Evolutionary conservation across 2,329 filamentous ascomycete species (phyloP).

Genomic region (Pseudopyrenochaeta lycopersici): DNA sequence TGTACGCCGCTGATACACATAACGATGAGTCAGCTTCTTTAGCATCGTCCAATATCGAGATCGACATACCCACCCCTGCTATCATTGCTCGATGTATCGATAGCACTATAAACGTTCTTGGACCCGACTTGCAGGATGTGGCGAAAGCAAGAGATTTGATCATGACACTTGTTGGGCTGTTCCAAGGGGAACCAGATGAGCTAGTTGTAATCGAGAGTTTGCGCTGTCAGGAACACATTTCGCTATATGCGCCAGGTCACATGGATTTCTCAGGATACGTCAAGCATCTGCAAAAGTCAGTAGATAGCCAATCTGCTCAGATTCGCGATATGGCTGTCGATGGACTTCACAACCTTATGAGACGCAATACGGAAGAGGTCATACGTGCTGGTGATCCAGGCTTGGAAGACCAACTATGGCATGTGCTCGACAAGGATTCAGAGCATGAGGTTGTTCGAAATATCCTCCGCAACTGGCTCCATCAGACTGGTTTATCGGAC

Average conservation of each 20-base stretch:
- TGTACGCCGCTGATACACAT: conserved; percentile 92
- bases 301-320: conserved; percentile 73
- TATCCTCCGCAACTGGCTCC: conserved; percentile 91
- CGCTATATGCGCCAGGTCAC: conserved; percentile 87
- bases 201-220: conserved; percentile 79
- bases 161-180: conserved; percentile 83
- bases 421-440: conserved; percentile 81
- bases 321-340: conserved; percentile 84
- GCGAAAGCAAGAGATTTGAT: conserved; percentile 92
- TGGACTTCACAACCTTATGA: conserved; percentile 94
- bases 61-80: conserved; percentile 82
- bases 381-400: conserved; percentile 77
- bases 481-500: conserved; percentile 83
- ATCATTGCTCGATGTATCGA: conserved; percentile 89
- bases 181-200: conserved; percentile 77
- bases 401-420: conserved; percentile 91
- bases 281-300: conserved; percentile 77
- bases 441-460: conserved; percentile 82
- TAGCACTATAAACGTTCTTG: conserved; percentile 95
- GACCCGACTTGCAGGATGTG: conserved; percentile 92
- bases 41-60: conserved; percentile 88
- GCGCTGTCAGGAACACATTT: conserved; percentile 87
- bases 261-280: conserved; percentile 88
- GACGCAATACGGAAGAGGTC: conserved; percentile 85
- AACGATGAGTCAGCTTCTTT: conserved; percentile 82